Percentiles rank a stretch among this genome's conserved stretches.
These are phyloP conservation scores for Ganoderma boninense DNA, from an alignment of 1,284 basidiomycete species.

Conservation along the genomic window DNA sequence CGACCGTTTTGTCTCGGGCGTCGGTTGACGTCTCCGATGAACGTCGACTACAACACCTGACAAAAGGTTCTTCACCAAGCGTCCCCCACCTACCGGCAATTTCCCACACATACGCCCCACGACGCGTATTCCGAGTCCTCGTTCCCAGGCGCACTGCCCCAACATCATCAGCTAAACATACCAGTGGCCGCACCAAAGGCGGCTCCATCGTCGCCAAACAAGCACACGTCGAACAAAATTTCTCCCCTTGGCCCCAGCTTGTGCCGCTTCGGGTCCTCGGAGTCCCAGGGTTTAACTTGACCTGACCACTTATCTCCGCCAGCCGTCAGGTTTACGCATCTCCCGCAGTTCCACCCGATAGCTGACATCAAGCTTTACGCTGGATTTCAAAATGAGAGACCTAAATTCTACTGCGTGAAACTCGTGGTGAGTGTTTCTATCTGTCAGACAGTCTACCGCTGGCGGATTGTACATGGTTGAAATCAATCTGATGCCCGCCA, in stretches of 20 bases:
- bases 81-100: neutral
- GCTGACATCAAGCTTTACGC: neutral
- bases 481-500: too few species aligned
- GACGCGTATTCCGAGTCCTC: neutral
- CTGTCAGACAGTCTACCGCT: neutral
- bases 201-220: neutral
- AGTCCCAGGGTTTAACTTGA: neutral
- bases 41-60: neutral
- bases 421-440: neutral
- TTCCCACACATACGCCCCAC: neutral
- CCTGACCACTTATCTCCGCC: neutral
- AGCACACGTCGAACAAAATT: neutral
- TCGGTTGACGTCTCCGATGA: neutral
- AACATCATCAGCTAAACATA: neutral
- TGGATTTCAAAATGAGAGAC: neutral
- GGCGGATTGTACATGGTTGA: too few species aligned
- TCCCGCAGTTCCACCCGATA: neutral
- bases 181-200: neutral
- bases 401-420: neutral
- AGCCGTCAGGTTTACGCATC: neutral
- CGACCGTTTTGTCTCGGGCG: neutral
- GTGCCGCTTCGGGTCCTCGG: neutral
- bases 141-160: conserved; percentile 2
- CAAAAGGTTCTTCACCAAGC: neutral
- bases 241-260: neutral